Conservation (phyloP, 176 grass and related monocot genomes). For the Echinochloa phyllopogon region DNA sequence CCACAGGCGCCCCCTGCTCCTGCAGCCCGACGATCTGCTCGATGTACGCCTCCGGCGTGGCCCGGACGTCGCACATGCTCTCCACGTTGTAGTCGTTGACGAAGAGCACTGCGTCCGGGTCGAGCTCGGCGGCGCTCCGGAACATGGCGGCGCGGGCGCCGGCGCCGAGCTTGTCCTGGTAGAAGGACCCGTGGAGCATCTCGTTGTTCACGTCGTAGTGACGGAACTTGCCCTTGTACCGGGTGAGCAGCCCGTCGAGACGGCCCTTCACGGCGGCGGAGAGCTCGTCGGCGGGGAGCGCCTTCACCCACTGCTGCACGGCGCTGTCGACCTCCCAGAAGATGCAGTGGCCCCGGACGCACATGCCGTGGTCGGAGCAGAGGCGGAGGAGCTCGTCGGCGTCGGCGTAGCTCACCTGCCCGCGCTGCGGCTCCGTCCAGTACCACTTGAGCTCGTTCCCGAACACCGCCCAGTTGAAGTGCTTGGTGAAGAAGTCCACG, state of each 20-base stretch:
- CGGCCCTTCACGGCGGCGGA: slow-evolving; percentile 57
- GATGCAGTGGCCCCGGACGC: slow-evolving; percentile 80
- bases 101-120: slow-evolving; percentile 75
- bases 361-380: slow-evolving; percentile 74
- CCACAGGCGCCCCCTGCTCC: slow-evolving; percentile 72
- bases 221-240: slow-evolving; percentile 82
- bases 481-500: slow-evolving; percentile 71
- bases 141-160: slow-evolving; percentile 70
- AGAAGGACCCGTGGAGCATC: slow-evolving; percentile 96
- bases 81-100: slow-evolving; percentile 97
- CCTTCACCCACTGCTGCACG: slow-evolving; percentile 77
- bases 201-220: slow-evolving; percentile 96
- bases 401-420: slow-evolving; percentile 66
- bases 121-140: slow-evolving; percentile 60
- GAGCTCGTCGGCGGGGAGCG: slow-evolving; percentile 59
- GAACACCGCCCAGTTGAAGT: slow-evolving; percentile 97
- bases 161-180: slow-evolving; percentile 78
- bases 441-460: slow-evolving; percentile 99
- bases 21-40: slow-evolving; percentile 74
- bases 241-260: slow-evolving; percentile 59
- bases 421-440: slow-evolving; percentile 84
- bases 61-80: slow-evolving; percentile 54
- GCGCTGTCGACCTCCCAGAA: slow-evolving; percentile 80
- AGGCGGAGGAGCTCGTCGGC: slow-evolving; percentile 86
- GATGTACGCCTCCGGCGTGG: slow-evolving; percentile 71